phyloP scores from a whole-genome alignment of 164 flowering plant species.

The Tinospora cordifolia region DNA sequence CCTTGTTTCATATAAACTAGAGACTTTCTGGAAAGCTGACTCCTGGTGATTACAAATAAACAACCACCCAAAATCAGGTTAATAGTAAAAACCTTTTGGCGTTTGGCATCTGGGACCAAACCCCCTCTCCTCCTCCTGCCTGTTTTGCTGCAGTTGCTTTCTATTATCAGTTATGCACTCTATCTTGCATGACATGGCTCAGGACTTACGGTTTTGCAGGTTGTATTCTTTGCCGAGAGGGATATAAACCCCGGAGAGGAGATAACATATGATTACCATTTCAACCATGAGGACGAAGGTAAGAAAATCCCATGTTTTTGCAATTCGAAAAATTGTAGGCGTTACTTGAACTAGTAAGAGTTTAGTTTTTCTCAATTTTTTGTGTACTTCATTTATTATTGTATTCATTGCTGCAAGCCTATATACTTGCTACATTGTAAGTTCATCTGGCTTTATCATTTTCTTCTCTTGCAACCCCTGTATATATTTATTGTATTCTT shows the following conservation, averaged over 20 bases:
- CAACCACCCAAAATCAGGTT: no score
- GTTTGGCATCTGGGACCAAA: no score
- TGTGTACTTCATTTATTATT: not conserved
- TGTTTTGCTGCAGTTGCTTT: not conserved
- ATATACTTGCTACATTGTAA: not conserved
- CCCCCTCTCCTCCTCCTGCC: no score
- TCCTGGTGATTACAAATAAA: no score
- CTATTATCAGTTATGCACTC: not conserved
- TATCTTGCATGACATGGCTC: not conserved
- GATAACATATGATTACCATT: constrained; percentile 72
- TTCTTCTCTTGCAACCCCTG: not conserved
- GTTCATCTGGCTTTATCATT: not conserved
- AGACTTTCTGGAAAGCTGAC: no score
- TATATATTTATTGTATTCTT: no score
- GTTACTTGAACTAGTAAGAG: constrained; percentile 42
- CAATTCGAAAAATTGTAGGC: constrained; percentile 60
- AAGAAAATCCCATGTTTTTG: constrained; percentile 68
- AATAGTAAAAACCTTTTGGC: not conserved
- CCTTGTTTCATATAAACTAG: no score
- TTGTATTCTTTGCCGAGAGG: constrained; percentile 65
- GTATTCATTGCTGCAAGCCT: constrained; percentile 4
- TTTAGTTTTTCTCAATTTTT: not conserved
- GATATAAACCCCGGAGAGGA: constrained; percentile 72
- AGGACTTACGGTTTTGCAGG: constrained; percentile 34
- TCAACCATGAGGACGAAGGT: constrained; percentile 72